Conservation (phyloP, 164 flowering plant species). For the Santalum album region DNA sequence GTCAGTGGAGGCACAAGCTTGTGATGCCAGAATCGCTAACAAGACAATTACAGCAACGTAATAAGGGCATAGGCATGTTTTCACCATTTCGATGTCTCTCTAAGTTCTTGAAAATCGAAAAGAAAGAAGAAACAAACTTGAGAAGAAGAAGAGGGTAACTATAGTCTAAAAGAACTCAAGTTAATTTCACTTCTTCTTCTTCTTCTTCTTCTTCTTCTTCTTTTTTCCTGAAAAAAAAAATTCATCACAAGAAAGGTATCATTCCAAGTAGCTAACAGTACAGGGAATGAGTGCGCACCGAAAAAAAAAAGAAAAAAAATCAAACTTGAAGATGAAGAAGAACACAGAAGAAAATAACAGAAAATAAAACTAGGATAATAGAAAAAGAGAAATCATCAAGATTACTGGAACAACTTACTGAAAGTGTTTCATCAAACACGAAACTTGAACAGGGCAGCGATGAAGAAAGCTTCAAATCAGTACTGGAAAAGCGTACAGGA, state of each 20-base stretch:
- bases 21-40: slow-evolving; percentile 14
- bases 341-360: too few relatives aligned
- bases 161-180: background rate
- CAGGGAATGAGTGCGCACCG: too few relatives aligned
- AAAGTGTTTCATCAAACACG: background rate
- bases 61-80: background rate
- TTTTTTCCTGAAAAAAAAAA: background rate
- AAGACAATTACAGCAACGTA: slow-evolving; percentile 13
- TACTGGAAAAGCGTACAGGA: background rate
- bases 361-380: too few relatives aligned
- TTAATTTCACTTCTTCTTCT: too few relatives aligned
- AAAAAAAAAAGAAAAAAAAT: background rate
- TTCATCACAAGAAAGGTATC: background rate
- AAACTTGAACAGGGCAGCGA: background rate
- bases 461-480: background rate
- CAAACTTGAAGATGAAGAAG: background rate
- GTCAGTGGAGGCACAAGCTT: slow-evolving; percentile 26
- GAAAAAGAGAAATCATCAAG: background rate
- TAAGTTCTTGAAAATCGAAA: background rate
- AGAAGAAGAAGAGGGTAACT: background rate
- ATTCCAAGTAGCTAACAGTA: background rate
- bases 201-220: too few relatives aligned
- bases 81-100: slow-evolving; percentile 18
- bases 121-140: background rate
- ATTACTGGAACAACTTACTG: background rate